Evolutionary conservation across 176 grass and related monocot species (phyloP).

Genomic region (Neostapfia colusana): DNA sequence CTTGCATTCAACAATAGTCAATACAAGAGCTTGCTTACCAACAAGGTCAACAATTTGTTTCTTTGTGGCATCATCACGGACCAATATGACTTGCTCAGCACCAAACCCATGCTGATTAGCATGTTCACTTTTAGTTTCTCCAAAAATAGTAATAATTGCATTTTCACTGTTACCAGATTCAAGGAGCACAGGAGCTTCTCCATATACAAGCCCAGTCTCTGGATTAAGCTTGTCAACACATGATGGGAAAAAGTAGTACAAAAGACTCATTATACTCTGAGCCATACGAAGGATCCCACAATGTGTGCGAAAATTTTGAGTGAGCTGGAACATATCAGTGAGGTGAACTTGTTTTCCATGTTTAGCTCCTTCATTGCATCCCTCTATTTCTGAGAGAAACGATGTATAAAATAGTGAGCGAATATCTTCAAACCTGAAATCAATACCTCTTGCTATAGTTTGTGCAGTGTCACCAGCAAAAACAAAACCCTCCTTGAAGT

Average conservation of each 20-base stretch:
- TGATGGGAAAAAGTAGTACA: slow-evolving; percentile 77
- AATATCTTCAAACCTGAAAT: slow-evolving; percentile 91
- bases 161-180: slow-evolving; percentile 73
- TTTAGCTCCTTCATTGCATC: slow-evolving; percentile 29
- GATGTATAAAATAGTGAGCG: slow-evolving; percentile 74
- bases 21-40: slow-evolving; percentile 76
- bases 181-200: slow-evolving; percentile 78
- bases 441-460: slow-evolving; percentile 81
- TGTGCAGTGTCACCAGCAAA: slow-evolving; percentile 93
- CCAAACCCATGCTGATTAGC: slow-evolving; percentile 59
- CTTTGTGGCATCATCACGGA: slow-evolving; percentile 71
- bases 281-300: slow-evolving; percentile 66
- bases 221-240: slow-evolving; percentile 71
- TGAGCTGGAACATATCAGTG: slow-evolving; percentile 69
- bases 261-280: slow-evolving; percentile 74
- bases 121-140: slow-evolving; percentile 35
- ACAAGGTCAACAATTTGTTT: slow-evolving; percentile 64
- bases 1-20: slow-evolving; percentile 90
- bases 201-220: slow-evolving; percentile 75
- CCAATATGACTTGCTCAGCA: slow-evolving; percentile 85
- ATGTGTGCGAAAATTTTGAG: slow-evolving; percentile 90
- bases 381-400: slow-evolving; percentile 49
- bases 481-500: slow-evolving; percentile 77
- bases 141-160: slow-evolving; percentile 89
- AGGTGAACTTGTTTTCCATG: slow-evolving; percentile 46